These are phyloP conservation scores for Mycena leptocephala DNA, from an alignment of 768 basidiomycete genomes.

Conservation along the genomic window DNA sequence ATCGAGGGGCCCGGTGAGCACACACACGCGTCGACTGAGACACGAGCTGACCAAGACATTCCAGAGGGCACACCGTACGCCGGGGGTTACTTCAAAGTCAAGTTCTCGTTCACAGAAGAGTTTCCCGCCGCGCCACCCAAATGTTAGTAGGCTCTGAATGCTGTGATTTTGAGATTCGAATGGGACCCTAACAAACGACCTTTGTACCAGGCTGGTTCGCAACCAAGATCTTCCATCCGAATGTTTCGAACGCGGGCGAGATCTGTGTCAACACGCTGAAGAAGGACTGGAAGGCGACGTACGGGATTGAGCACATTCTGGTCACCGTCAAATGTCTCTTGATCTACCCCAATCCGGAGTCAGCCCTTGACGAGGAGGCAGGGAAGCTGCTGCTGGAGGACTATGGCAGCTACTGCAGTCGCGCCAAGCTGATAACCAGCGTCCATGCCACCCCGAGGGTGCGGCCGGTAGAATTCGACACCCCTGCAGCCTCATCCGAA, in stretches of 20 bases:
- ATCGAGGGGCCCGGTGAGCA: constrained; percentile 91
- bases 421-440: constrained; percentile 90
- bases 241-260: constrained; percentile 91
- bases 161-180: not conserved
- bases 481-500: constrained; percentile 50
- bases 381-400: constrained; percentile 93
- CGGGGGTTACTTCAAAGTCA: constrained; percentile 79
- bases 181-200: constrained; percentile 21
- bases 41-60: constrained; percentile 46
- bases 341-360: constrained; percentile 97
- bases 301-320: constrained; percentile 93
- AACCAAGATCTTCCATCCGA: constrained; percentile 98
- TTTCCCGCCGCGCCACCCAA: constrained; percentile 96
- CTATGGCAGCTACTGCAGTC: constrained; percentile 89
- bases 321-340: constrained; percentile 96
- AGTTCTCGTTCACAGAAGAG: constrained; percentile 93
- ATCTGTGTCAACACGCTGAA: constrained; percentile 98
- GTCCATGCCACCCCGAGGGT: constrained; percentile 92
- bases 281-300: constrained; percentile 96
- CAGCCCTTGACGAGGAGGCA: constrained; percentile 95
- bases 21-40: constrained; percentile 34
- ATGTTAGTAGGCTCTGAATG: constrained; percentile 68
- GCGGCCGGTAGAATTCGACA: constrained; percentile 81
- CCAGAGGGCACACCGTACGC: constrained; percentile 78
- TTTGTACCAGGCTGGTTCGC: constrained; percentile 81